Evolutionary conservation across 208 protist genomes (phyloP), one percentile per base, ranked within the genome.

Genomic region (Trypanosoma avium): DNA sequence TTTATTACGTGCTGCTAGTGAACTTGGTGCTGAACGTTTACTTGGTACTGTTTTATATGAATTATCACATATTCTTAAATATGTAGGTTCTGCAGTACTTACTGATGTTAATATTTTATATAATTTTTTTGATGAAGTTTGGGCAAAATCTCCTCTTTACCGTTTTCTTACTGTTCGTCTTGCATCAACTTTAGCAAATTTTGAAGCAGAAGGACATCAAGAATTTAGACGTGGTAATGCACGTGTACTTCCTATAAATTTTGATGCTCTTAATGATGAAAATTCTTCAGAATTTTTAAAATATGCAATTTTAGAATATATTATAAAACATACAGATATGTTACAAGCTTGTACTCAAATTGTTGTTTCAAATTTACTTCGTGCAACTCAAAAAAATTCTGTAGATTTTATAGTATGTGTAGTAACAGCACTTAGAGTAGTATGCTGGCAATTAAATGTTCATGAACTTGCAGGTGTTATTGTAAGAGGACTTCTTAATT

Each of bases 121-220:
- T 56, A 46, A 53, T 40, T 73, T 93, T n/a, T 90, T 92, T 55
- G 70, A 86, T 47, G 68, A 48, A 24, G 62, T 88, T 8, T 95
- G 89, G 86, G 64, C 68, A 22, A 77, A 77, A 8, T 79, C 81
- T 32, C 36, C 61, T 2, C 60, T 13, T 40, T 86, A 89, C 75
- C 86, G 89, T 3, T 95, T 91, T 61, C 72, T 95, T 47, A 76
- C 73, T 19, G 84, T 92, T 10, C 83, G 84, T 47, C 71, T 95
- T 70, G 76, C 91, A 10, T 87, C 81, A 42, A 75, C 82, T 22
- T 56, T 95, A 63, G 72, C 79, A 8, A 80, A 67, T 24, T 82
- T 85, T 62, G 80, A 88, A 42, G 48, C 55, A 13, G 61, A 81
- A 9, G 80, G 73, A 33, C 75, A 82, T 52, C 50, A 67, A 12